Evolutionary conservation across 2,329 filamentous ascomycete genomes (phyloP), one percentile per base, ranked within the genome.

Genomic region (Neofusicoccum laricinum): DNA sequence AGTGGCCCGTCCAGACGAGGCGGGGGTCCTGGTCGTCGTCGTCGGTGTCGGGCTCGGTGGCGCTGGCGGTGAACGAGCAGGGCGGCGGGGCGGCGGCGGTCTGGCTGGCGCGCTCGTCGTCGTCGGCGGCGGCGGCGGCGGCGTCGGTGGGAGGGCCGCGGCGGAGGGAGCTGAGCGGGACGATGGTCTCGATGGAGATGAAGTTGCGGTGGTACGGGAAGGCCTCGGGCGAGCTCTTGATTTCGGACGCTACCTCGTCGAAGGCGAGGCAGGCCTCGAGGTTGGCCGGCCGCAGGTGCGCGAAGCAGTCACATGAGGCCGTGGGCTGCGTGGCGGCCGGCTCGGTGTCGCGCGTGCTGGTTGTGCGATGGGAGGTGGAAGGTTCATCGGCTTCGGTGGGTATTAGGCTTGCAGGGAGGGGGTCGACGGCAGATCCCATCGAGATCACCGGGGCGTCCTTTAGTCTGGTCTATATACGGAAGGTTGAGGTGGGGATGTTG

Each of bases 201-300:
- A 58, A 58, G 12, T 58, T 41, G 14, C 53, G 21, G 53, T 58
- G 53, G 40, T 58, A 58, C 3, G 53, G 53, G 2, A 58, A 32
- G 10, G 38, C 40, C 38, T 58, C 40, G n/a, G 53, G 53, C 38
- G 53, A 17, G 53, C 8, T 58, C 38, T 43, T 58, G 21, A 58
- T 30, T 15, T 58, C 53, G 2, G 53, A 58, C 1, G 53, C 53
- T n/a, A 58, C 53, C 40, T 58, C 53, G 38, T 58, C 53, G 15
- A 58, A 58, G 40, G 53, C 53, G 21, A 58, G 53, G 38, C 53
- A 45, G 3, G 53, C 53, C 53, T 45, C 53, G 8, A 58, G 53
- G 21, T 58, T 58, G 8, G 53, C 53, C 4, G 53, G 53, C 11
- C 53, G 53, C 3, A 58, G 53, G 25, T 58, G 53, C 14, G 53